These are phyloP conservation scores for Epichloe coenophiala DNA, from an alignment of 2,329 filamentous ascomycete genomes.

Conservation along the genomic window DNA sequence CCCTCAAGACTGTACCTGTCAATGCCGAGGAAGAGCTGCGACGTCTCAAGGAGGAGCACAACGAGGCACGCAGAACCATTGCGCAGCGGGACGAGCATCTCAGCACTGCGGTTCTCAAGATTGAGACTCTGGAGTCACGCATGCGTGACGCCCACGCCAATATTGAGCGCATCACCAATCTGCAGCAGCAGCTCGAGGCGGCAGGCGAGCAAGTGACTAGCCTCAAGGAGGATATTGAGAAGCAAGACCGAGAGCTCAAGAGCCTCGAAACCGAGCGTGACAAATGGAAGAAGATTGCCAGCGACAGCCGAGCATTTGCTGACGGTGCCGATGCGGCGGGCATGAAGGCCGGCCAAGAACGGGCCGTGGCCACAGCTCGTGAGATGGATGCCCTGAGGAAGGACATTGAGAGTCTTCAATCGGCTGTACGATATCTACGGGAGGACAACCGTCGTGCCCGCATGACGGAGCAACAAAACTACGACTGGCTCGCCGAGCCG, in stretches of 20 bases:
- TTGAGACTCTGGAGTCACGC: slow-evolving; percentile 78
- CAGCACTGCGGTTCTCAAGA: slow-evolving; percentile 79
- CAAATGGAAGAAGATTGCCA: slow-evolving; percentile 58
- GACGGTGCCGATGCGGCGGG: slow-evolving; percentile 36
- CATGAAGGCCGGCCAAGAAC: slow-evolving; percentile 47
- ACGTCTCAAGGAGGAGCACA: slow-evolving; percentile 65
- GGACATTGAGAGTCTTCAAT: slow-evolving; percentile 52
- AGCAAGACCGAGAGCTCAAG: slow-evolving; percentile 54
- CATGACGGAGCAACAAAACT: slow-evolving; percentile 37
- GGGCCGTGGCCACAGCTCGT: slow-evolving; percentile 54
- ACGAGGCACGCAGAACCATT: slow-evolving; percentile 59
- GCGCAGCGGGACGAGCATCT: slow-evolving; percentile 67
- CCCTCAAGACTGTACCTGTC: slow-evolving; percentile 65
- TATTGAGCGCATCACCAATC: slow-evolving; percentile 51
- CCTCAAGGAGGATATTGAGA: slow-evolving; percentile 50
- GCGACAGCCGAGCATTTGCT: slow-evolving; percentile 43
- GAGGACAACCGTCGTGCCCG: slow-evolving; percentile 53
- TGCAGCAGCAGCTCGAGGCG: slow-evolving; percentile 46
- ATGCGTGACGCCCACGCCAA: slow-evolving; percentile 76
- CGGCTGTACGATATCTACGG: slow-evolving; percentile 52
- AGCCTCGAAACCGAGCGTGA: slow-evolving; percentile 51
- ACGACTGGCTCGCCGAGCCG: slow-evolving; percentile 50
- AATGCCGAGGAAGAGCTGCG: slow-evolving; percentile 79
- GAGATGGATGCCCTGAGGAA: slow-evolving; percentile 61
- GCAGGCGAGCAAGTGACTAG: slow-evolving; percentile 35